A percentile compares a stretch with the other conserved stretches of the same genome.
phyloP scores from a whole-genome alignment of 495 filamentous ascomycete species.

The Aspergillus sclerotioniger region DNA sequence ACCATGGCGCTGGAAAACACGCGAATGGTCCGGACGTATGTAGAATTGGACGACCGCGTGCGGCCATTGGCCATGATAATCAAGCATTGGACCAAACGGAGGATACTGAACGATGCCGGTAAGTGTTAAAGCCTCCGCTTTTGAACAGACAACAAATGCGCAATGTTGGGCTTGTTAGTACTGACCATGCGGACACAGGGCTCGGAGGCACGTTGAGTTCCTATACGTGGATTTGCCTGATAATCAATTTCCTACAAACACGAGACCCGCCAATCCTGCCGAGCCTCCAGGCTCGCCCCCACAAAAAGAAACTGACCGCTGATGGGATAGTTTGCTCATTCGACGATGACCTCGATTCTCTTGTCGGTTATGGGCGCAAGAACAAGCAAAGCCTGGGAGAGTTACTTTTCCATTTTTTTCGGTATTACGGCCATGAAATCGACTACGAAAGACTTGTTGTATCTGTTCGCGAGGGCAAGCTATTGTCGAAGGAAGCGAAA shows the following conservation, averaged over 20 bases:
- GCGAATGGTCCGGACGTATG: constrained; percentile 96
- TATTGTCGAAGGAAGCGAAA: constrained; percentile 84
- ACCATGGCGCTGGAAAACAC: constrained; percentile 93
- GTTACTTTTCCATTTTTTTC: constrained; percentile 90
- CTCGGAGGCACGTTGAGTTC: constrained; percentile 94
- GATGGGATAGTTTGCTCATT: constrained; percentile 71
- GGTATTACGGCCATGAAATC: constrained; percentile 89
- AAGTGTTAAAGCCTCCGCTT: constrained; percentile 32
- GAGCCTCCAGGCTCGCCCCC: constrained; percentile 74
- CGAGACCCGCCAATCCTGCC: constrained; percentile 85
- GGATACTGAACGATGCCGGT: constrained; percentile 95
- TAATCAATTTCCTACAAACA: constrained; percentile 92
- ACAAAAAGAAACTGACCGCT: constrained; percentile 55
- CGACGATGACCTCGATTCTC: constrained; percentile 74
- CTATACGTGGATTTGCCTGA: constrained; percentile 99
- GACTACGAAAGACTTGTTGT: constrained; percentile 82
- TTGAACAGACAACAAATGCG: neutral
- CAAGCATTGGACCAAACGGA: constrained; percentile 92
- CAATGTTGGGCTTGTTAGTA: too few relatives aligned
- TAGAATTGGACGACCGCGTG: constrained; percentile 87
- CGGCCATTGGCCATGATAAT: constrained; percentile 91
- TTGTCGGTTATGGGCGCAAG: constrained; percentile 68
- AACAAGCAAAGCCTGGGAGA: constrained; percentile 83
- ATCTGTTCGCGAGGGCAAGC: constrained; percentile 79
- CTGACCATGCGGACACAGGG: constrained; percentile 48